These are phyloP conservation scores for Lachnum nothofagi DNA, from an alignment of 2,329 filamentous ascomycete genomes.

Conservation along the genomic window DNA sequence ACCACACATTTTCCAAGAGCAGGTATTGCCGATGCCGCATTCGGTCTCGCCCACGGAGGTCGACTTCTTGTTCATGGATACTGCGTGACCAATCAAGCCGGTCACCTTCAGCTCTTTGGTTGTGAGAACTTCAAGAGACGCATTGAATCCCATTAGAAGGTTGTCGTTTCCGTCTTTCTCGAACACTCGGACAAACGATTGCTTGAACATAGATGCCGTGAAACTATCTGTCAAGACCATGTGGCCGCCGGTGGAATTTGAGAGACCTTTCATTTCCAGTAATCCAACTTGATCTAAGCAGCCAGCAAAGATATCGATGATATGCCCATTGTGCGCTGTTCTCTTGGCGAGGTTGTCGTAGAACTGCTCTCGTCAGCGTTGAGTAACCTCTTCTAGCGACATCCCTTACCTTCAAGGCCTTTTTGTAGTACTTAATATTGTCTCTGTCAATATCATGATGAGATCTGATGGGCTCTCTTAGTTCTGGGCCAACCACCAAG, in stretches of 20 bases:
- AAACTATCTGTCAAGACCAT: slow-evolving; percentile 99
- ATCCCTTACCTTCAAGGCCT: slow-evolving; percentile 74
- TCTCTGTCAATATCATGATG: slow-evolving; percentile 98
- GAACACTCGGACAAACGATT: slow-evolving; percentile 94
- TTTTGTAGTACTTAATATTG: slow-evolving; percentile 99
- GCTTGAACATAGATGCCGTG: slow-evolving; percentile 98
- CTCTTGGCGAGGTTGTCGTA: slow-evolving; percentile 93
- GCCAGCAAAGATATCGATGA: slow-evolving; percentile 95
- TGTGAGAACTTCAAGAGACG: slow-evolving; percentile 87
- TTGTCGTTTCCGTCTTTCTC: slow-evolving; percentile 96
- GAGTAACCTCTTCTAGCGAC: slow-evolving; percentile 15
- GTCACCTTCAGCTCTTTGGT: slow-evolving; percentile 99
- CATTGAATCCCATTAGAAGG: slow-evolving; percentile 96
- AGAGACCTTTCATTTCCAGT: slow-evolving; percentile 94
- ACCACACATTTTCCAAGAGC: slow-evolving; percentile 99
- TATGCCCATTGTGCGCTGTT: slow-evolving; percentile 91
- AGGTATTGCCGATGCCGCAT: slow-evolving; percentile 96
- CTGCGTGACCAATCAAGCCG: slow-evolving; percentile 90
- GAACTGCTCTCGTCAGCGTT: slow-evolving; percentile 53
- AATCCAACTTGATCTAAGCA: slow-evolving; percentile 96
- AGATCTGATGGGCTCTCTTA: slow-evolving; percentile 93
- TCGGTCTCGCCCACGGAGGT: slow-evolving; percentile 95
- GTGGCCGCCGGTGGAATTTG: slow-evolving; percentile 93
- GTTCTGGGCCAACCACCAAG: slow-evolving; percentile 91
- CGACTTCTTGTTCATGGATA: slow-evolving; percentile 97